phyloP scores from a whole-genome alignment of 2,329 filamentous ascomycete species.

The Lasiodiplodia sp. region DNA sequence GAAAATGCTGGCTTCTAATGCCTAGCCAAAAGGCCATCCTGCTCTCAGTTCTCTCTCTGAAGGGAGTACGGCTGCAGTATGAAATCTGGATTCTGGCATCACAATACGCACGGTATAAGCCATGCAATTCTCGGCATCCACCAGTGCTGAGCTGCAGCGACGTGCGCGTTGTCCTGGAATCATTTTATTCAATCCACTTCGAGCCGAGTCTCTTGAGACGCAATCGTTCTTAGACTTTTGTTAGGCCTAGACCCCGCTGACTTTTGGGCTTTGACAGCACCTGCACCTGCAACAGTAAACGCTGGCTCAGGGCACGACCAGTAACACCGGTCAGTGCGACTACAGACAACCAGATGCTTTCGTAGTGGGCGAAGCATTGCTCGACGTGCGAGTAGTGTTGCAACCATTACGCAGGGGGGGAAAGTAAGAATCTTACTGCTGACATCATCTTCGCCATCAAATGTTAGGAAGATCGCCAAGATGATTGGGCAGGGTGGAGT shows the following conservation, averaged over 20 bases:
- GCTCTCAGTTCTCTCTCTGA: not conserved
- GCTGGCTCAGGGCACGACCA: not conserved
- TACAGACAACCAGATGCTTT: not conserved
- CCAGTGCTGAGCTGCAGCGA: not conserved
- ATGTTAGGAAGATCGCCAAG: not conserved
- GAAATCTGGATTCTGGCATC: not conserved
- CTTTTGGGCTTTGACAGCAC: constrained; percentile 3
- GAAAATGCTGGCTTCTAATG: not conserved
- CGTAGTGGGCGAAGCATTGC: not conserved
- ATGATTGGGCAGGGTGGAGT: not conserved
- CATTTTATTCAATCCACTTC: not conserved
- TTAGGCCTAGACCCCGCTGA: not conserved
- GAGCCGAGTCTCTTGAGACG: not conserved
- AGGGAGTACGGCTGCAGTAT: not conserved
- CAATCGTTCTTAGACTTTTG: not conserved
- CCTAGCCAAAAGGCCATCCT: not conserved
- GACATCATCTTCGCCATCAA: not conserved
- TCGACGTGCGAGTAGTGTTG: not conserved
- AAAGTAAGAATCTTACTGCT: not conserved
- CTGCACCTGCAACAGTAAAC: constrained; percentile 2
- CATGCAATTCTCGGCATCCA: not conserved
- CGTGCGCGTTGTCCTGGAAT: not conserved
- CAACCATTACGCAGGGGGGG: not conserved
- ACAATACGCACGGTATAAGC: not conserved
- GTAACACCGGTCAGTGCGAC: not conserved